Evolutionary conservation across 139 green algal genomes (phyloP).

Genomic region (Chlorella sp.): DNA sequence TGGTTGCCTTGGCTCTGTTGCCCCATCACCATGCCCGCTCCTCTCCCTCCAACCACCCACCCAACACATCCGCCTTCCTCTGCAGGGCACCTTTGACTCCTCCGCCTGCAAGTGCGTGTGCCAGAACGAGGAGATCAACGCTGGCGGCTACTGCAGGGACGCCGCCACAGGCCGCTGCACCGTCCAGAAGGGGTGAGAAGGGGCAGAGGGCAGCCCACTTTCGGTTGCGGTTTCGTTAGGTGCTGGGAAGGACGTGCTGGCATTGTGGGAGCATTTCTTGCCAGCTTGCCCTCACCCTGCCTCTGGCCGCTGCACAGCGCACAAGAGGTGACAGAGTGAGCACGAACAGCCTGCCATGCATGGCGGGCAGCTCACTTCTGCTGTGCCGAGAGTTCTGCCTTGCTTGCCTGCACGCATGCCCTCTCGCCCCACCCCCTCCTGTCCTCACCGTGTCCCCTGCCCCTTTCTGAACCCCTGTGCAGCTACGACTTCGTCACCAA

Average conservation of each 20-base stretch:
- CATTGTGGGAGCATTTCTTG: too few species aligned
- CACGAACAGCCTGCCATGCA: too few species aligned
- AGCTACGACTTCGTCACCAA: conserved; percentile 22
- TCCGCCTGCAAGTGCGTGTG: conserved; percentile 20
- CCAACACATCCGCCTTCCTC: too few species aligned
- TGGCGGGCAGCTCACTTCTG: too few species aligned
- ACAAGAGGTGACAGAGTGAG: background rate
- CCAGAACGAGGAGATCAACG: conserved; percentile 39
- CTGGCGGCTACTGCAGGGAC: conserved; percentile 19
- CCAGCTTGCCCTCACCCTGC: too few species aligned
- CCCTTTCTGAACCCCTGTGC: background rate
- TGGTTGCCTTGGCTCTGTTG: background rate
- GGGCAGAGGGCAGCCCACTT: background rate
- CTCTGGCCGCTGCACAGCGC: conserved; percentile 18
- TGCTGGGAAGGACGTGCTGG: too few species aligned
- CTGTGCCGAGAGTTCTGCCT: too few species aligned
- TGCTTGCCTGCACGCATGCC: too few species aligned
- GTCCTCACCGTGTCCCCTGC: background rate
- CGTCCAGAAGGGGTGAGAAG: background rate
- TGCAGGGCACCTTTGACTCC: conserved; percentile 31
- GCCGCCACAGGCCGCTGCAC: conserved; percentile 19
- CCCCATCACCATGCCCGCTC: background rate
- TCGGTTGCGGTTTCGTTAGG: too few species aligned
- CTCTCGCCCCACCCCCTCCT: too few species aligned
- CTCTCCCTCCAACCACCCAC: background rate